A percentile compares a stretch with the other conserved stretches of the same genome.
phyloP scores from a whole-genome alignment of 1,139 yeast genomes.

The Pneumocystis canis region DNA sequence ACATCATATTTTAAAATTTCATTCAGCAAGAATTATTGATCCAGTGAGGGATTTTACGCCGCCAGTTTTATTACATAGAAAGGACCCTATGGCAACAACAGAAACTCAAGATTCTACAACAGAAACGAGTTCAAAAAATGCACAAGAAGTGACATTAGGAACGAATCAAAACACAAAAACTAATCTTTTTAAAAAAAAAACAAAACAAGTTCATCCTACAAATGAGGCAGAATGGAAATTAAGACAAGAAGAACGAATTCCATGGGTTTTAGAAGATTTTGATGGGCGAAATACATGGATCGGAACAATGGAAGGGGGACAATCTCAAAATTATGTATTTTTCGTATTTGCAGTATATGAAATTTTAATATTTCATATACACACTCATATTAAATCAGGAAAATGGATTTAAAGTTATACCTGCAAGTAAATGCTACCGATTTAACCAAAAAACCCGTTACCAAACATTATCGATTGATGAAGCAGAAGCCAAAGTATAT shows the following conservation, averaged over 20 bases:
- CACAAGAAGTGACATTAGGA: constrained; percentile 39
- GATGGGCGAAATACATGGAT: constrained; percentile 91
- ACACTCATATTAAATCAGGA: neutral
- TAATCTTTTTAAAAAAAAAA: constrained; percentile 57
- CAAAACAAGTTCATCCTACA: constrained; percentile 66
- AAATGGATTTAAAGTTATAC: constrained; percentile 12
- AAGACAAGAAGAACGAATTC: constrained; percentile 88
- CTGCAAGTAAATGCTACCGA: constrained; percentile 63
- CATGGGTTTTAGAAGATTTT: constrained; percentile 96
- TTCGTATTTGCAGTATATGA: constrained; percentile 24
- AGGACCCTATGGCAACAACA: neutral
- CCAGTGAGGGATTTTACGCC: neutral
- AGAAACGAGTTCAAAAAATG: neutral
- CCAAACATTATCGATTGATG: constrained; percentile 86
- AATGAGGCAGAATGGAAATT: constrained; percentile 70
- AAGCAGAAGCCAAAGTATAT: constrained; percentile 50
- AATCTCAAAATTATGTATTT: constrained; percentile 70
- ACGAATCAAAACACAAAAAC: constrained; percentile 62
- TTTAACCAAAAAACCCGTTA: constrained; percentile 88
- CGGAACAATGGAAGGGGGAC: constrained; percentile 90
- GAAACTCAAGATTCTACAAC: neutral
- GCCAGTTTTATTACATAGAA: neutral
- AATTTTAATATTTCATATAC: too few relatives aligned
- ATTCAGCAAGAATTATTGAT: neutral
- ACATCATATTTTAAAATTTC: neutral